phyloP scores from a whole-genome alignment of 208 protist genomes.

The Acanthamoeba royreba region DNA sequence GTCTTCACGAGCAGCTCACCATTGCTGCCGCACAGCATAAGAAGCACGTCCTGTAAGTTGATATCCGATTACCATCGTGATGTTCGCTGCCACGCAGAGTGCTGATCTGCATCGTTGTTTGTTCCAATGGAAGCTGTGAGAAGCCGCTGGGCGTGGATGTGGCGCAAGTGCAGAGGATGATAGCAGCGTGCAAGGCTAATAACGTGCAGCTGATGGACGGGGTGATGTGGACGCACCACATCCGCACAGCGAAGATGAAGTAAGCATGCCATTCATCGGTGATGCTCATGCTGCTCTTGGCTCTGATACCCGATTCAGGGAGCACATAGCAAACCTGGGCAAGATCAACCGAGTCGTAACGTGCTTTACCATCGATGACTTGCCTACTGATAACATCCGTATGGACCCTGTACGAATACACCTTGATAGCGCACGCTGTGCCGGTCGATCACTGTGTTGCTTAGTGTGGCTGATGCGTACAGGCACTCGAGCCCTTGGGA shows the following conservation, averaged over 20 bases:
- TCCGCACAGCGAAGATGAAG: background rate
- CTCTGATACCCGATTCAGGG: too few relatives aligned
- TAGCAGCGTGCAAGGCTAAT: background rate
- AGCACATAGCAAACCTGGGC: slow-evolving; percentile 10
- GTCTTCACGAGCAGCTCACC: background rate
- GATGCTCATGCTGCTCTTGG: too few relatives aligned
- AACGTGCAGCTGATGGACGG: slow-evolving; percentile 18
- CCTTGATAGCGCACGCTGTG: too few relatives aligned
- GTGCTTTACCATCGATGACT: background rate
- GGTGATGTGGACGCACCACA: background rate
- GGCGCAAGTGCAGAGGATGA: background rate
- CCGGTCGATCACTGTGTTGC: background rate
- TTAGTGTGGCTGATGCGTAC: background rate
- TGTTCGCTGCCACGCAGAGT: background rate
- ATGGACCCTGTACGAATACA: background rate
- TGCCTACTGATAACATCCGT: background rate
- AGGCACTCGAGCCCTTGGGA: background rate
- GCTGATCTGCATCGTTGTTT: too few relatives aligned
- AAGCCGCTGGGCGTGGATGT: background rate
- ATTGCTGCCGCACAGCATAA: background rate
- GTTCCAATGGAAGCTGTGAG: background rate
- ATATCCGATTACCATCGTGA: background rate
- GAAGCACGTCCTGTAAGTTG: background rate
- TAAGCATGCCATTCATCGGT: too few relatives aligned
- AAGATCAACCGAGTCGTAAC: background rate